Conservation (phyloP, 2,329 filamentous ascomycete species). For the Sporothrix phasma region DNA sequence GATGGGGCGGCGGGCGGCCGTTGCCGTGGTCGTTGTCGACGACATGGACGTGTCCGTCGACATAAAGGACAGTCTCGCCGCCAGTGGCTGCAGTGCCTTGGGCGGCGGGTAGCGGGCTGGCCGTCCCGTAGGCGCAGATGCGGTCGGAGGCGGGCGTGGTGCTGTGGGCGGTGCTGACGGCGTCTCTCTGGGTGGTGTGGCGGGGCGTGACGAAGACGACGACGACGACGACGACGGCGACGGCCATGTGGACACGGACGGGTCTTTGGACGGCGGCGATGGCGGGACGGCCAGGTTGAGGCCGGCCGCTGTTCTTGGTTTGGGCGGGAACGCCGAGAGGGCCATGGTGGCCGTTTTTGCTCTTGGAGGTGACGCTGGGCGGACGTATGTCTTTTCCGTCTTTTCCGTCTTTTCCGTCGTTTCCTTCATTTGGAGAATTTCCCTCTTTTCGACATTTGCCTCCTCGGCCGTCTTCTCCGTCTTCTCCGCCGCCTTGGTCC, state of each 20-base stretch:
- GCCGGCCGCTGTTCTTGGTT: background rate
- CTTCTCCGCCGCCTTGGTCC: background rate
- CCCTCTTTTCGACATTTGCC: no score
- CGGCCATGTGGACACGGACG: background rate
- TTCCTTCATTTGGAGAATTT: no score
- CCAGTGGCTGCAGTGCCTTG: no score
- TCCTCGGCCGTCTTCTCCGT: background rate
- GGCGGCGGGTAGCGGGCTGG: background rate
- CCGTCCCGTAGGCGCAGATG: background rate
- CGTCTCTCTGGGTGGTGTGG: background rate
- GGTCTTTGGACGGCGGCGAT: background rate
- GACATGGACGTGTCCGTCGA: no score
- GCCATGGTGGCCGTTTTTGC: background rate
- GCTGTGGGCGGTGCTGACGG: background rate
- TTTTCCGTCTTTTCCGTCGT: background rate
- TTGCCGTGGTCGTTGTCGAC: constrained; percentile 14
- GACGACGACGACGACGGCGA: no score
- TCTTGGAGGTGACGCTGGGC: background rate
- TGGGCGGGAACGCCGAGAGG: background rate
- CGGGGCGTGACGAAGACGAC: background rate
- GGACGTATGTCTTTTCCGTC: background rate
- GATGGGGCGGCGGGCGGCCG: constrained; percentile 28
- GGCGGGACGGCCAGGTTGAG: background rate
- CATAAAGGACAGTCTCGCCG: constrained; percentile 22
- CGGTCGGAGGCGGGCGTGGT: background rate